Evolutionary conservation across 192 early-diverging fungal genomes (phyloP), one percentile per base, ranked within the genome.

Genomic region (Gaertneriomyces sp.): DNA sequence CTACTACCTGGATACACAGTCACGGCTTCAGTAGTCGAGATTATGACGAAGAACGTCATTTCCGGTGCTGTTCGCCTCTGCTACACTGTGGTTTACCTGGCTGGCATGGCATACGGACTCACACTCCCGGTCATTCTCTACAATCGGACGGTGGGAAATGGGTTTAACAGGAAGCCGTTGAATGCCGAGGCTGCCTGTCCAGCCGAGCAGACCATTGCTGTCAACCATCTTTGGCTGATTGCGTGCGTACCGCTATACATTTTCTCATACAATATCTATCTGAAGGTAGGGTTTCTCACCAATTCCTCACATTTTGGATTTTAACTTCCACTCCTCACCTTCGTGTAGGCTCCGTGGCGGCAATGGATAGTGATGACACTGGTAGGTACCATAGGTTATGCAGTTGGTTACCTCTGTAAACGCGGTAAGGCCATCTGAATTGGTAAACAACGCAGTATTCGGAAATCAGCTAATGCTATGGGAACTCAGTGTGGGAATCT

Each of bases 201-300:
- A 69, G 63, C 19, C 63, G 55, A 7, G 19, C 20, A 61, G 17
- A 39, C 63, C 16, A 47, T 77, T 25, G 64, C 64, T 25, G 55
- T 70, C 46, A 60, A 66, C 40, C 12, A 53, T 53, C 16, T 53
- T 42, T 85, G 63, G 66, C 71, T 84, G 58, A 66, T 83, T 16
- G 45, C 81, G n/a, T 78, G 75, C 44, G 80, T 85, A 0, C 75
- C 78, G 9, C 6, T 82, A 12, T 85, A 84, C 64, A 78, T 78
- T 12, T 19, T 81, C 50, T 60, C 78, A 14, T 77, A 53, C 44
- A 63, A 63, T 63, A 6, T 57, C 14, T 63, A 63, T 40, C 38
- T 63, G 12, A 42, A 63, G 61, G 61, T 63, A 40, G 19, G 17
- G 5, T 49, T n/a, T 61, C 56, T 52, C 42, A 20, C 42, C 45